Evolutionary conservation across 139 green algal genomes (phyloP).

Genomic region (Ettlia oleoabundans): DNA sequence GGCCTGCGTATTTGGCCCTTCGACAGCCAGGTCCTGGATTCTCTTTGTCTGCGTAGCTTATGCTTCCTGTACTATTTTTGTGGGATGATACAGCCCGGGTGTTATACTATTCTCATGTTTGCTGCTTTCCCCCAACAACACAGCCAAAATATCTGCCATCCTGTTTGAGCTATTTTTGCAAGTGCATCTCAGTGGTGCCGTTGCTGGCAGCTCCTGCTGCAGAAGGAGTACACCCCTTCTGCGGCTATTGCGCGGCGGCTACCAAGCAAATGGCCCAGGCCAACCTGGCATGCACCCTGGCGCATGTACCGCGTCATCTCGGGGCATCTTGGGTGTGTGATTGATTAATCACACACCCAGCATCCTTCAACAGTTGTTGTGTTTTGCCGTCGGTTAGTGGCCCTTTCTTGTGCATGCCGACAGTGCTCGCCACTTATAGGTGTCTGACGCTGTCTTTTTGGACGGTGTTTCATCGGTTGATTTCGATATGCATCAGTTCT

Average conservation of each 20-base stretch:
- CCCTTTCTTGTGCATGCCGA: background rate
- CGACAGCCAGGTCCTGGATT: too few species aligned
- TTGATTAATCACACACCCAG: background rate
- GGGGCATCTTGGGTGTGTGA: slow-evolving; percentile 93
- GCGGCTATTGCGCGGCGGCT: slow-evolving; percentile 69
- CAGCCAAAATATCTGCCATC: too few species aligned
- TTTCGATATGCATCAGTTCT: background rate
- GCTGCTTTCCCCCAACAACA: too few species aligned
- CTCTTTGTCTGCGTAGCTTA: too few species aligned
- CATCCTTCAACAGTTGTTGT: background rate
- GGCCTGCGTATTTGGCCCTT: too few species aligned
- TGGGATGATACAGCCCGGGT: too few species aligned
- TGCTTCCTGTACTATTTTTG: too few species aligned
- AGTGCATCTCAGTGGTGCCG: too few species aligned
- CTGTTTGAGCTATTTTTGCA: too few species aligned
- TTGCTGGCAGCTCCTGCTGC: background rate
- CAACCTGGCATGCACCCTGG: slow-evolving; percentile 95
- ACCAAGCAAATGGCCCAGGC: slow-evolving; percentile 91
- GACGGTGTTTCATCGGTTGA: too few species aligned
- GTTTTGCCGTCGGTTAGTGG: background rate
- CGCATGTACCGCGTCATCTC: slow-evolving; percentile 95
- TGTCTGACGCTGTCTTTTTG: too few species aligned
- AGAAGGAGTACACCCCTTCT: slow-evolving; percentile 69
- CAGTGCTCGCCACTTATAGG: slow-evolving; percentile 2
- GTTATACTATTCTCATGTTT: too few species aligned